Percentiles rank a stretch among this genome's conserved stretches.
phyloP scores from a whole-genome alignment of 2,329 filamentous ascomycete species.

The Cordyceps cicadae region DNA sequence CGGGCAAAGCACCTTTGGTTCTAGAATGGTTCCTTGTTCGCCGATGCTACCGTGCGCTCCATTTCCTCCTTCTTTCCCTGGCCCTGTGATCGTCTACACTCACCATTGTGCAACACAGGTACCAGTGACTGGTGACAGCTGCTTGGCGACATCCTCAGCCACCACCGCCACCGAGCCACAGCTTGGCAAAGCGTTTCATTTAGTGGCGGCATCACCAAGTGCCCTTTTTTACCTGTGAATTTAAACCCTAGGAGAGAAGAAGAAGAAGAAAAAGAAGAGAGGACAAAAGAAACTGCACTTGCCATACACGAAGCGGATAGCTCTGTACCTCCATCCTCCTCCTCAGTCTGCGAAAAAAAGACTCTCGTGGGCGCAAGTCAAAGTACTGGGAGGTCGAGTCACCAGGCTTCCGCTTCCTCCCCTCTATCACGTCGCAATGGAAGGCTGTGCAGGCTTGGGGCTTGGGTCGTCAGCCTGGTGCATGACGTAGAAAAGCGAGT shows the following conservation, averaged over 20 bases:
- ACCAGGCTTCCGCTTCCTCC: background rate
- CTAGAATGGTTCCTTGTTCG: background rate
- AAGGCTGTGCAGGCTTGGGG: background rate
- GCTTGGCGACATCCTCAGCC: background rate
- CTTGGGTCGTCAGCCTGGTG: background rate
- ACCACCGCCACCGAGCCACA: slow-evolving; percentile 1
- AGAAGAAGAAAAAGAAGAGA: too few relatives aligned
- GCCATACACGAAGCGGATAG: background rate
- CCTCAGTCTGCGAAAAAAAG: background rate
- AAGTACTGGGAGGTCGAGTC: background rate
- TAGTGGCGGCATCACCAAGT: background rate
- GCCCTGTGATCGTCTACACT: background rate
- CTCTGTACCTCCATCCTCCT: background rate
- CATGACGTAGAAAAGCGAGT: slow-evolving; percentile 1
- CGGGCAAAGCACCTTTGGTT: background rate
- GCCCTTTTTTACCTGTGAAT: background rate
- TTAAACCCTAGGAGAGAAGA: background rate
- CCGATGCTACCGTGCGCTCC: background rate
- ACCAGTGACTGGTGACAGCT: too few relatives aligned
- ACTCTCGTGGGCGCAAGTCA: background rate
- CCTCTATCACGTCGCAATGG: slow-evolving; percentile 3
- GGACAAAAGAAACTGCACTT: background rate
- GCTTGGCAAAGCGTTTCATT: background rate
- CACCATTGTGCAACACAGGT: background rate
- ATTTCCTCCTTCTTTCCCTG: background rate